phyloP scores from a whole-genome alignment of 2,329 filamentous ascomycete species.

The Ophiostoma quercus region DNA sequence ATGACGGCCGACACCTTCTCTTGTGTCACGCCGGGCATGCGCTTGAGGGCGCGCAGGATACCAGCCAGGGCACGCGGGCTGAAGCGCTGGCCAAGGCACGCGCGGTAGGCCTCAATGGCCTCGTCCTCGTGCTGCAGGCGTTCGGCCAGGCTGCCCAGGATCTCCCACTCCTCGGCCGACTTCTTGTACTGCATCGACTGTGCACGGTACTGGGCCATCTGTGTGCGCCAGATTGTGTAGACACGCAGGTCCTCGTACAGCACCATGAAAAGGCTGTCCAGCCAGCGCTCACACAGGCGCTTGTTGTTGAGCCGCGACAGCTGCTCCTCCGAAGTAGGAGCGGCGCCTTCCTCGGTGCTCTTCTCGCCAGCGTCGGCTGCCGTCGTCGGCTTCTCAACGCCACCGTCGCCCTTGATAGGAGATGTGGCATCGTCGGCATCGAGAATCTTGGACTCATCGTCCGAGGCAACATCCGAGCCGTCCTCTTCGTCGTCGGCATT shows the following conservation, averaged over 20 bases:
- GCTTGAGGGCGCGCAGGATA: constrained; percentile 73
- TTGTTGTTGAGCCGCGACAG: constrained; percentile 96
- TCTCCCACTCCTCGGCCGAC: constrained; percentile 96
- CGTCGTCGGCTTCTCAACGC: constrained; percentile 72
- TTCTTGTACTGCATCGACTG: constrained; percentile 96
- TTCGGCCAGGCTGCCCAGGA: constrained; percentile 86
- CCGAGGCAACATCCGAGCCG: constrained; percentile 25
- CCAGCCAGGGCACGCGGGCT: constrained; percentile 88
- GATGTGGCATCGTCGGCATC: constrained; percentile 24
- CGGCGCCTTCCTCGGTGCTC: constrained; percentile 48
- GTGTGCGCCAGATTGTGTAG: constrained; percentile 98
- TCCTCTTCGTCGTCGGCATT: constrained; percentile 32
- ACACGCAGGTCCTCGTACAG: constrained; percentile 96
- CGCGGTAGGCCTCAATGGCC: constrained; percentile 85
- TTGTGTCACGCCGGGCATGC: constrained; percentile 36
- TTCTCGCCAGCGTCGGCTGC: constrained; percentile 71
- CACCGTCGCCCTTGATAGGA: constrained; percentile 23
- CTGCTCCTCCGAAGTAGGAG: constrained; percentile 55
- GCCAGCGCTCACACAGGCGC: constrained; percentile 92
- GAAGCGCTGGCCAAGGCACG: constrained; percentile 81
- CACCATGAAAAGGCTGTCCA: constrained; percentile 99
- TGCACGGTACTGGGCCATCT: constrained; percentile 91
- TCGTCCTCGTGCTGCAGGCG: constrained; percentile 89
- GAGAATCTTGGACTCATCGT: constrained; percentile 30
- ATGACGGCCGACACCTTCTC: constrained; percentile 83